A percentile compares a stretch with the other conserved stretches of the same genome.
Conservation (phyloP, 192 early-diverging fungal species). For the Fimicolochytrium jonesii region DNA sequence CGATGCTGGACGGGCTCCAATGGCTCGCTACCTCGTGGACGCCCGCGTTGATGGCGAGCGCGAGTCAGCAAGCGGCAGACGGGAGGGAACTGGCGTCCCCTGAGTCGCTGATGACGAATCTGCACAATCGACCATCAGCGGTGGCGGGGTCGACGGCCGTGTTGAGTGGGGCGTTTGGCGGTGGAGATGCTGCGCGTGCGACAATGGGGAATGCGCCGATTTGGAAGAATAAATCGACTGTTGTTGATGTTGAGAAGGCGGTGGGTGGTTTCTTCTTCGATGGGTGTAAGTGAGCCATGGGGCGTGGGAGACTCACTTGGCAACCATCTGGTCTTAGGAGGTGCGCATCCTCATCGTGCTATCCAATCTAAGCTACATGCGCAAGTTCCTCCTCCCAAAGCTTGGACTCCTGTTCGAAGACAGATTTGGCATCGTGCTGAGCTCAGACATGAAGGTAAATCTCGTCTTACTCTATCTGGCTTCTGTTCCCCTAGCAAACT, state of each 20-base stretch:
- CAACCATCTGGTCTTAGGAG: too few relatives aligned
- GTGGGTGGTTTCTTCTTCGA: constrained; percentile 9
- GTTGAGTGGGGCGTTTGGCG: not conserved
- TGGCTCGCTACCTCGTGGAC: constrained; percentile 38
- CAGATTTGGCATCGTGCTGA: constrained; percentile 46
- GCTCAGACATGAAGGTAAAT: not conserved
- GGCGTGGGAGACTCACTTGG: too few relatives aligned
- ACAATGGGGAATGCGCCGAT: constrained; percentile 14
- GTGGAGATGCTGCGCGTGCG: not conserved
- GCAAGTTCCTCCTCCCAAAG: constrained; percentile 69
- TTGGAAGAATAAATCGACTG: constrained; percentile 25
- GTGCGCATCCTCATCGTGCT: constrained; percentile 74
- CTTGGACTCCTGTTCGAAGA: constrained; percentile 66
- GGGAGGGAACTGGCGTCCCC: too few relatives aligned
- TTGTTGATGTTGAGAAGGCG: constrained; percentile 22
- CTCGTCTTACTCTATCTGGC: too few relatives aligned
- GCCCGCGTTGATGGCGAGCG: too few relatives aligned
- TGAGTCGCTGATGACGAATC: too few relatives aligned
- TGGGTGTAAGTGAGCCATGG: too few relatives aligned
- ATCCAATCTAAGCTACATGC: constrained; percentile 75
- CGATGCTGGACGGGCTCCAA: constrained; percentile 77
- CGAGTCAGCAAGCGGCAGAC: too few relatives aligned
- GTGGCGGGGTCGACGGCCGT: too few relatives aligned
- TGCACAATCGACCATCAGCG: too few relatives aligned
- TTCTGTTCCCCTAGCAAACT: too few relatives aligned